Base-by-base conservation (phyloP, 805 yeast species). In the Ogataea paradorogensis region DNA sequence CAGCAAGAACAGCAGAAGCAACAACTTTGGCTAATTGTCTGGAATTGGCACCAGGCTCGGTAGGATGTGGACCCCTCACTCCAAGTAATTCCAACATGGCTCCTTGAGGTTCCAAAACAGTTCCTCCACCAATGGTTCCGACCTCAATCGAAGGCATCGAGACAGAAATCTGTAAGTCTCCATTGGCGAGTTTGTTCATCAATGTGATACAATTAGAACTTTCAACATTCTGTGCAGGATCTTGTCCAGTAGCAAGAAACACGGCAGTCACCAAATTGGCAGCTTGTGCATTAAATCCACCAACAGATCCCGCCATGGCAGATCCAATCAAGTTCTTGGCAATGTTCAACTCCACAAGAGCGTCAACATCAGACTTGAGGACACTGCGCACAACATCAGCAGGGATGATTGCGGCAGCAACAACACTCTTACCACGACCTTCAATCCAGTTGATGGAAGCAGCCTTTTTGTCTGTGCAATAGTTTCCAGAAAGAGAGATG, bases 171-270 rank as follows among this genome's bases (percentile, higher is more conserved):
- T 79, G 83, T 58, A 93, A 74, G 57, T 87, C 86, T 10, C 96
- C 99, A 28, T 74, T 71, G 30, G 63, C 56, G 35, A 73, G 72
- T 61, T 85, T 88, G 56, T 82, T 81, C 95, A 93, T 90, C 51
- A 93, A 72, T 1, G 99, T 93, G 44, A 93, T 91, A 82, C 99
- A 93, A 67, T 90, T 91, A 23, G 97, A 88, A 45, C 95, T 82
- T 69, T 91, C 99, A 38, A 93, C 97, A 59, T 93, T 93, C 69
- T 93, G 99, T 1, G 99, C 99, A n/a, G 99, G 99, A 66, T 93
- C 99, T 71, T 93, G 99, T 42, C 99, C 99, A 43, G 95, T 78
- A 4, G 99, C 99, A 49, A 93, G 69, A 62, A 68, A 93, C 18
- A 93, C 82, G 9, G 99, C 98, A 25, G 99, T 95, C 25, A 93